phyloP scores from a whole-genome alignment of 495 filamentous ascomycete species.

The Aspergillus egyptiacus region DNA sequence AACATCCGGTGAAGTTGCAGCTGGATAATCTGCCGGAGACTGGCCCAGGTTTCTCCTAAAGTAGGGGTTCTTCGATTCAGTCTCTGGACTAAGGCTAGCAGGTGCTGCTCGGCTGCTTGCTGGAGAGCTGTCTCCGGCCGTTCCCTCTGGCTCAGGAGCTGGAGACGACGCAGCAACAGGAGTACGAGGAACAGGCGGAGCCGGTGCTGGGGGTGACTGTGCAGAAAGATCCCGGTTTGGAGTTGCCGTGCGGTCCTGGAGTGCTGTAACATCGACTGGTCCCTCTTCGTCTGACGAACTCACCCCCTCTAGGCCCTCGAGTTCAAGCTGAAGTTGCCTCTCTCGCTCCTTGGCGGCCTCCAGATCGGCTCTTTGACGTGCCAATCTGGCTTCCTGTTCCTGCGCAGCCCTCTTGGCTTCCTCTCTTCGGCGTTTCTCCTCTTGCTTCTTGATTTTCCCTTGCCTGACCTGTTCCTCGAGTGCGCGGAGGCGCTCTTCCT shows the following conservation, averaged over 20 bases:
- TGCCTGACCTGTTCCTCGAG: slow-evolving; percentile 90
- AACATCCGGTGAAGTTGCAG: slow-evolving; percentile 23
- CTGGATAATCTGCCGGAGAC: slow-evolving; percentile 19
- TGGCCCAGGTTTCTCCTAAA: slow-evolving; percentile 65
- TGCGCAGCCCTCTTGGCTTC: slow-evolving; percentile 79
- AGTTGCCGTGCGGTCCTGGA: slow-evolving; percentile 76
- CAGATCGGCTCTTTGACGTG: slow-evolving; percentile 83
- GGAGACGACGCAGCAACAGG: slow-evolving; percentile 33
- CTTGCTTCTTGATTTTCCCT: slow-evolving; percentile 94
- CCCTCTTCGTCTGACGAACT: slow-evolving; percentile 87
- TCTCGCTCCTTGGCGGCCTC: slow-evolving; percentile 86
- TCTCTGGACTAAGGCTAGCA: slow-evolving; percentile 23
- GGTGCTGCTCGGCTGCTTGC: slow-evolving; percentile 25
- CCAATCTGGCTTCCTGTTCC: slow-evolving; percentile 80
- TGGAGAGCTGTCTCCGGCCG: slow-evolving; percentile 25
- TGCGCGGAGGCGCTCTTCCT: slow-evolving; percentile 75
- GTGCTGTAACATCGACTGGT: slow-evolving; percentile 72
- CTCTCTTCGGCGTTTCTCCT: slow-evolving; percentile 87
- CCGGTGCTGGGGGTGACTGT: slow-evolving; percentile 28
- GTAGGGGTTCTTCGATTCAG: slow-evolving; percentile 64
- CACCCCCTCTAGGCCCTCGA: slow-evolving; percentile 75
- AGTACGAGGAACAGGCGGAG: slow-evolving; percentile 35
- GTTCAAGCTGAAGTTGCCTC: slow-evolving; percentile 76
- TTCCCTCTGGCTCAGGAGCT: slow-evolving; percentile 31
- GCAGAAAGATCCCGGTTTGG: slow-evolving; percentile 51